Evolutionary conservation across 2,329 filamentous ascomycete genomes (phyloP), one percentile per base, ranked within the genome.

Genomic region (Diaporthe caulivora): DNA sequence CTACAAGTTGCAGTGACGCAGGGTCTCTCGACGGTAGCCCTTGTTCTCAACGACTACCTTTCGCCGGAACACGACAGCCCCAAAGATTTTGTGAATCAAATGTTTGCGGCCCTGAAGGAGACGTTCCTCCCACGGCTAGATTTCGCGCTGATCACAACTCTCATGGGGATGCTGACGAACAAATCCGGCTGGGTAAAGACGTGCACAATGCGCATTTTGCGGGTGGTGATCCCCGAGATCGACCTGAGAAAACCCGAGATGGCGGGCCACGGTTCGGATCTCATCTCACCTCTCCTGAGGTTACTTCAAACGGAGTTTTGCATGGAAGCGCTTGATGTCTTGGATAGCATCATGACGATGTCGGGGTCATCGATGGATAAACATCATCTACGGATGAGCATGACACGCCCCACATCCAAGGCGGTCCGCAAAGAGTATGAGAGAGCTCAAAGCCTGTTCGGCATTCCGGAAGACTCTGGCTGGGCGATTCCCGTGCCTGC

Each of bases 401-500:
- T 99, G 95, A 95, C 95, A 7, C 93, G 94, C 17, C 92, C 94
- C 1, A 95, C 95, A 2, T 97, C 95, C 0, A 93, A 94, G 78
- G 91, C 93, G 0, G 93, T 97, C 65, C 92, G 94, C 64, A 98
- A 98, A 81, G 95, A 98, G 83, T 98, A 98, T 78, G 96, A 98
- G 80, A 92, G 94, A 29, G 98, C 95, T 0, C 94, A 98, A 81
- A 98, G 95, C 79, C 85, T 99, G 44, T 99, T 98, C 81, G 97
- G 97, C 37, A 98, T 99, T 73, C 97, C 97, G 0, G 96, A 98
- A 80, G 92, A 95, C 29, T 97, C 94, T 21, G 97, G 97, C 2
- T 99, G 97, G 97, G 97, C 97, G 0, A 95, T 99, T 57, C 96
- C 97, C 0, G 91, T 97, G 81, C 97, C 97, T 21, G 96, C 96